Evolutionary conservation across 441 rosid species (phyloP).

Genomic region (Flueggea neowawraea): DNA sequence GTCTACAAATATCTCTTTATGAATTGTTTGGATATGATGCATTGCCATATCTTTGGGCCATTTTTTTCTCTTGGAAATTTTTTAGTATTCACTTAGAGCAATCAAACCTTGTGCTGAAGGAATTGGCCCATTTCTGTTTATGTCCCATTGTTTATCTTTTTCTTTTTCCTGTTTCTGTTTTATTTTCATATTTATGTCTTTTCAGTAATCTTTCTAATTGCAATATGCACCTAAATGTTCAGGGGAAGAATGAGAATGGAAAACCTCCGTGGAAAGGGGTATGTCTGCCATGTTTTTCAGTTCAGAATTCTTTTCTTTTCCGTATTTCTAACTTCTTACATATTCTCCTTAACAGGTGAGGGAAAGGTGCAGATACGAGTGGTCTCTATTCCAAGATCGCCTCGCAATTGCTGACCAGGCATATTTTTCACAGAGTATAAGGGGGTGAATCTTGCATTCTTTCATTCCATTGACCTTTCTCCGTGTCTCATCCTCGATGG

Average conservation of each 20-base stretch:
- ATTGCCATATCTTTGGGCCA: too few species aligned
- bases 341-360: conserved; percentile 50
- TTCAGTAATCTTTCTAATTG: neutral
- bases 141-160: too few species aligned
- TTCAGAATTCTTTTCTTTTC: neutral
- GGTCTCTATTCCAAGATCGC: conserved; percentile 78
- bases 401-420: conserved; percentile 53
- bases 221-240: conserved; percentile 6
- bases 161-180: too few species aligned
- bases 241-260: conserved; percentile 68
- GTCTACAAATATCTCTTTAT: too few species aligned
- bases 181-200: too few species aligned
- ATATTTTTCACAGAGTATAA: conserved; percentile 35
- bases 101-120: too few species aligned
- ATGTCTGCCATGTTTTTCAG: conserved; percentile 8
- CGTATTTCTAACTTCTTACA: neutral
- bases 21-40: too few species aligned
- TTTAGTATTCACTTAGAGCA: too few species aligned
- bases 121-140: too few species aligned
- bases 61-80: too few species aligned
- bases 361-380: conserved; percentile 75
- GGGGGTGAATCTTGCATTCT: conserved; percentile 18
- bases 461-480: neutral
- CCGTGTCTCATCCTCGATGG: neutral
- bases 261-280: conserved; percentile 91